Conservation (phyloP, 75 land plant genomes). For the Pinus albicaulis region DNA sequence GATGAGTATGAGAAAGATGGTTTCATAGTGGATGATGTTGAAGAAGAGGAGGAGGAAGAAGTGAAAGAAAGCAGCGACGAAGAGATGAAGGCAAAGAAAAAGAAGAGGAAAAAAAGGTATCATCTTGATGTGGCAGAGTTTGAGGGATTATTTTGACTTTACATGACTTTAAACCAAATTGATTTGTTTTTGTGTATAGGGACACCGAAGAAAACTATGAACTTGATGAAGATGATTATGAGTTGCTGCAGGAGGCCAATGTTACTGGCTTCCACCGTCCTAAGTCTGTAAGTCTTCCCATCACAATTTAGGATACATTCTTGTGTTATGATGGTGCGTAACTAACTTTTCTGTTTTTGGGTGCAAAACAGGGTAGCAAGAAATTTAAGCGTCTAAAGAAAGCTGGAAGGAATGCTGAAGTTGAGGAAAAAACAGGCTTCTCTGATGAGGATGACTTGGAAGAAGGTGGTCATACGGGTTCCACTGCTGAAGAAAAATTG, state of each 20-base stretch:
- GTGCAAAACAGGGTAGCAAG: slow-evolving; percentile 46
- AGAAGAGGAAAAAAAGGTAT: slow-evolving; percentile 86
- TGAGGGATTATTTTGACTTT: not conserved
- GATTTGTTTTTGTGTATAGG: slow-evolving; percentile 24
- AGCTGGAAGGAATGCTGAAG: slow-evolving; percentile 52
- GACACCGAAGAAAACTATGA: slow-evolving; percentile 65
- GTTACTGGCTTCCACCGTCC: slow-evolving; percentile 59
- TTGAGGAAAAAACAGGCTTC: slow-evolving; percentile 36
- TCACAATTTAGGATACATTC: not conserved
- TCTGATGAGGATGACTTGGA: slow-evolving; percentile 68
- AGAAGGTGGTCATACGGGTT: slow-evolving; percentile 51
- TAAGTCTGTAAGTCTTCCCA: slow-evolving; percentile 39
- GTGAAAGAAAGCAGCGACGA: slow-evolving; percentile 46
- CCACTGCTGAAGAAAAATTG: slow-evolving; percentile 85
- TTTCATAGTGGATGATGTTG: slow-evolving; percentile 93
- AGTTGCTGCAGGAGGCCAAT: slow-evolving; percentile 79
- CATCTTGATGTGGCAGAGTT: not conserved
- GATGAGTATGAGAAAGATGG: slow-evolving; percentile 98
- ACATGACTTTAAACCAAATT: not conserved
- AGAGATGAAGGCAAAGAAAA: slow-evolving; percentile 67
- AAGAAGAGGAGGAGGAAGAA: slow-evolving; percentile 78
- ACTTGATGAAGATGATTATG: slow-evolving; percentile 96
- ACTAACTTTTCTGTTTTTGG: not conserved
- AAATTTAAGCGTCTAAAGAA: slow-evolving; percentile 93
- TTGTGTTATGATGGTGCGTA: not conserved